phyloP scores from a whole-genome alignment of 345 rosid genomes.

The Brassica rapa region DNA sequence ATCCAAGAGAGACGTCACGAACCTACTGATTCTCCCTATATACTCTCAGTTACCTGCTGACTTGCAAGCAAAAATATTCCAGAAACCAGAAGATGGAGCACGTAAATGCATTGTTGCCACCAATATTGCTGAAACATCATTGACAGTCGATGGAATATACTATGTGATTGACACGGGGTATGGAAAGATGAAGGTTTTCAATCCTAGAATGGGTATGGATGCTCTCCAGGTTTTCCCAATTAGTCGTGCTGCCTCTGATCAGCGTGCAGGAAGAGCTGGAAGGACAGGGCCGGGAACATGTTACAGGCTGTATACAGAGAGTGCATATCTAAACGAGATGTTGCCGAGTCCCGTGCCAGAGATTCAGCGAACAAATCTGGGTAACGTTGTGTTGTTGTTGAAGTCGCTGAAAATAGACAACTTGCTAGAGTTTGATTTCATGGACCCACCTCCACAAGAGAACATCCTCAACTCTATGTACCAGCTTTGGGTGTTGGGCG shows the following conservation, averaged over 20 bases:
- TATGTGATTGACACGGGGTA: conserved; percentile 95
- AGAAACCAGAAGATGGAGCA: conserved; percentile 94
- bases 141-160: conserved; percentile 94
- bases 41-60: conserved; percentile 99
- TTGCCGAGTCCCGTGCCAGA: conserved; percentile 91
- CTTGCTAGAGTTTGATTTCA: conserved; percentile 91
- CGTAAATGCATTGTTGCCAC: conserved; percentile 99
- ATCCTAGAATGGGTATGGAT: conserved; percentile 99
- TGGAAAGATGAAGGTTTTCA: conserved; percentile 97
- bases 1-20: conserved; percentile 64
- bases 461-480: conserved; percentile 98
- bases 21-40: conserved; percentile 88
- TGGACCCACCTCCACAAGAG: conserved; percentile 99
- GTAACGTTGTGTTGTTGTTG: conserved; percentile 87
- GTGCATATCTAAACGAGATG: conserved; percentile 87
- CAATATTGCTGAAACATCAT: conserved; percentile 95
- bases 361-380: conserved; percentile 97
- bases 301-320: conserved; percentile 90
- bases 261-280: conserved; percentile 98
- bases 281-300: conserved; percentile 99
- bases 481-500: conserved; percentile 97
- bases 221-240: conserved; percentile 95
- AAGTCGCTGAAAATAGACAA: conserved; percentile 90
- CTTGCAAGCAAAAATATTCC: conserved; percentile 93
- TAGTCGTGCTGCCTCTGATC: conserved; percentile 98